Percentiles rank a stretch among this genome's conserved stretches.
Conservation (phyloP, 148 eudicot species). For the Suaeda aralocaspica region DNA sequence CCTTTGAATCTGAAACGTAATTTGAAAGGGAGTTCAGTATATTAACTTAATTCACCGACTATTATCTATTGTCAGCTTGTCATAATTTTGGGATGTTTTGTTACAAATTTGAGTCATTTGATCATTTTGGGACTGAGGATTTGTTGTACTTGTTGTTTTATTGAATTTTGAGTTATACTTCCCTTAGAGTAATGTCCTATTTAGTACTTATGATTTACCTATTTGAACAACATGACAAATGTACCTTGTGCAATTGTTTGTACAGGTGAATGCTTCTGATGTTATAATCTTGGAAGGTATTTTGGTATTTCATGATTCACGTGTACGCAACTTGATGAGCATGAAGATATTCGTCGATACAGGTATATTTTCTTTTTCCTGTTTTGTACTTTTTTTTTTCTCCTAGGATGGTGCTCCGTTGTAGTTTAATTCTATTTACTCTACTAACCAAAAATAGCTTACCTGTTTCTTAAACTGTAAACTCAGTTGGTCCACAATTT, state of each 20-base stretch:
- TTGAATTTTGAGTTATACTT: not conserved
- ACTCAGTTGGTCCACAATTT: no score
- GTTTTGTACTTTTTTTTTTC: not conserved
- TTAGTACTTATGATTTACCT: not conserved
- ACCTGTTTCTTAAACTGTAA: slow-evolving; percentile 6
- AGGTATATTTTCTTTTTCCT: slow-evolving; percentile 33
- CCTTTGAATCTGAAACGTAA: not conserved
- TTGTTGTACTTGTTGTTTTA: not conserved
- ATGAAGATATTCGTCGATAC: slow-evolving; percentile 98
- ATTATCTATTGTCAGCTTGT: not conserved
- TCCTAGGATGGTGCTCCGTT: not conserved
- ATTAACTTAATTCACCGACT: not conserved
- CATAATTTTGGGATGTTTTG: not conserved
- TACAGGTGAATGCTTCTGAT: slow-evolving; percentile 91
- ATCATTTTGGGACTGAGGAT: no score
- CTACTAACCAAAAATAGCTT: not conserved
- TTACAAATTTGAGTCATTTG: no score
- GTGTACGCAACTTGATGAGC: slow-evolving; percentile 82
- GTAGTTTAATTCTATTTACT: slow-evolving; percentile 11
- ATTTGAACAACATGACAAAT: not conserved
- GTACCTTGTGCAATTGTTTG: slow-evolving; percentile 3
- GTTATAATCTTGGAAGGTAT: slow-evolving; percentile 96
- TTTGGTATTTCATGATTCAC: slow-evolving; percentile 83
- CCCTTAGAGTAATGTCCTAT: not conserved
- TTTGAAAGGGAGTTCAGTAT: no score